phyloP scores from a whole-genome alignment of 495 filamentous ascomycete species.

The Penicillium parvum region DNA sequence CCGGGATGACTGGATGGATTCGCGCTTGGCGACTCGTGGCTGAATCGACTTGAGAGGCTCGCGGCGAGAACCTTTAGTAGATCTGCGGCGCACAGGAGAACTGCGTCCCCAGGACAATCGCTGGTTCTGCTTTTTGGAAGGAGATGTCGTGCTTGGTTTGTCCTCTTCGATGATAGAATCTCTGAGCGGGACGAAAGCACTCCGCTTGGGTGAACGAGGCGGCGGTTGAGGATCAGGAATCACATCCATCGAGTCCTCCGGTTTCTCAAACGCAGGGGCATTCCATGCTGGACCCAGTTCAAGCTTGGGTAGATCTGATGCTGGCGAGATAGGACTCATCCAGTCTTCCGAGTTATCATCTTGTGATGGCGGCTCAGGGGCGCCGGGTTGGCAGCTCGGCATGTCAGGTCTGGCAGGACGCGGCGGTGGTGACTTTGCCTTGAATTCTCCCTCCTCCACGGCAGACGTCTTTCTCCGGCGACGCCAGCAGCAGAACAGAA shows the following conservation, averaged over 20 bases:
- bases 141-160: slow-evolving; percentile 17
- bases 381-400: slow-evolving; percentile 29
- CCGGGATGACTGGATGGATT: slow-evolving; percentile 37
- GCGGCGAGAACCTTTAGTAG: slow-evolving; percentile 30
- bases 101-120: slow-evolving; percentile 31
- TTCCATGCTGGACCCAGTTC: slow-evolving; percentile 38
- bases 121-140: slow-evolving; percentile 25
- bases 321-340: slow-evolving; percentile 22
- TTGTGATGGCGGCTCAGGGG: slow-evolving; percentile 17
- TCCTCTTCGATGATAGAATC: slow-evolving; percentile 23
- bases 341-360: slow-evolving; percentile 24
- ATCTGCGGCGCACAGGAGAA: slow-evolving; percentile 28
- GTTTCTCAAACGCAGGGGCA: slow-evolving; percentile 23
- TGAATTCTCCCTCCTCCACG: slow-evolving; percentile 23
- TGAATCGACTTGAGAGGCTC: slow-evolving; percentile 41
- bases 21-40: slow-evolving; percentile 39
- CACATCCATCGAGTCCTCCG: slow-evolving; percentile 11
- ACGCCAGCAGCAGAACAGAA: slow-evolving; percentile 43
- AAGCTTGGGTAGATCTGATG: slow-evolving; percentile 32
- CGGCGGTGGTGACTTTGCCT: slow-evolving; percentile 22
- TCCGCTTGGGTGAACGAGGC: slow-evolving; percentile 29
- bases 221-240: slow-evolving; percentile 24
- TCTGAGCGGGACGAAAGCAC: slow-evolving; percentile 27
- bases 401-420: slow-evolving; percentile 23
- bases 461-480: slow-evolving; percentile 26